phyloP scores from a whole-genome alignment of 352 stramenopile genomes.

The Globisporangium nodosum region DNA sequence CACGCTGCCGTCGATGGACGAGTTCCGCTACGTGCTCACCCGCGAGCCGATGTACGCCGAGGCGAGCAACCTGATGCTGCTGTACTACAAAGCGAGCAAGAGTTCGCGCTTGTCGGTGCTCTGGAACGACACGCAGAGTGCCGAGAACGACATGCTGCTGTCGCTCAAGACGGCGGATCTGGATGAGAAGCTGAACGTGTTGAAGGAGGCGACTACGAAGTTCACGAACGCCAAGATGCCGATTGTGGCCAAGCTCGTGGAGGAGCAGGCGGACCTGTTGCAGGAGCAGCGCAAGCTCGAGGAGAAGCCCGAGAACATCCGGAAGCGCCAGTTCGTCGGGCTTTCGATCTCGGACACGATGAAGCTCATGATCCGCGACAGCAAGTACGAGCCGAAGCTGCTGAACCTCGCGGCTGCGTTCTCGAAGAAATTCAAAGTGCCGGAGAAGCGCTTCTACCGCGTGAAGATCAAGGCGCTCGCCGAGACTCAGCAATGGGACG shows the following conservation, averaged over 20 bases:
- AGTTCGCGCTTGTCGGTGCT: slow-evolving; percentile 50
- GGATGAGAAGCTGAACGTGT: slow-evolving; percentile 56
- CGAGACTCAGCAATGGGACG: slow-evolving; percentile 83
- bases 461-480: slow-evolving; percentile 88
- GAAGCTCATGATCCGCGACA: slow-evolving; percentile 67
- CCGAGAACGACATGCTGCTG: slow-evolving; percentile 67
- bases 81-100: slow-evolving; percentile 76
- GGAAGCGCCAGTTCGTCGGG: slow-evolving; percentile 74
- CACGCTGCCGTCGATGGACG: slow-evolving; percentile 71
- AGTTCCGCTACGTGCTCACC: slow-evolving; percentile 74
- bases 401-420: slow-evolving; percentile 52
- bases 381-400: slow-evolving; percentile 82
- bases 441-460: slow-evolving; percentile 89
- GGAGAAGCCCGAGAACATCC: slow-evolving; percentile 77
- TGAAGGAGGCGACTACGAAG: slow-evolving; percentile 66
- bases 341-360: slow-evolving; percentile 86
- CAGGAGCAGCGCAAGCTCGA: slow-evolving; percentile 82
- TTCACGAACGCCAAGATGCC: slow-evolving; percentile 66
- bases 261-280: slow-evolving; percentile 86
- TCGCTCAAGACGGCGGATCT: slow-evolving; percentile 60
- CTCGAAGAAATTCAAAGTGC: slow-evolving; percentile 88
- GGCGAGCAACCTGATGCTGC: slow-evolving; percentile 67
- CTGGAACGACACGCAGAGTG: slow-evolving; percentile 57
- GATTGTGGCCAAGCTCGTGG: slow-evolving; percentile 57
- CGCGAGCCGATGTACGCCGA: slow-evolving; percentile 67